Conservation (phyloP, 768 basidiomycete genomes). For the Russula emetica region DNA sequence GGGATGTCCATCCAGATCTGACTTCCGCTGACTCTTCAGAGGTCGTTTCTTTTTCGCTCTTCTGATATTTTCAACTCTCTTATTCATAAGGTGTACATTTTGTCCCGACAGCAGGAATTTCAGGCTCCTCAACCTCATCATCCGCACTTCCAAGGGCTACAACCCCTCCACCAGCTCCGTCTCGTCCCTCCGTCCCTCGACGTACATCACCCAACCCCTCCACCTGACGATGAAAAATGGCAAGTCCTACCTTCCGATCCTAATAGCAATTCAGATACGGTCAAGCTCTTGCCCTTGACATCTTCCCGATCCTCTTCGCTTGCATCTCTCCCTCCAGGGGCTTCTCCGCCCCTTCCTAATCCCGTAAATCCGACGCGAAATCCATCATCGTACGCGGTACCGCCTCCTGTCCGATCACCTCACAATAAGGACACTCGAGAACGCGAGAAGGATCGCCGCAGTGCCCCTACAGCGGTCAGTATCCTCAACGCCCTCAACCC, state of each 20-base stretch:
- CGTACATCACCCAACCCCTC: slow-evolving; percentile 32
- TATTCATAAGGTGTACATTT: background rate
- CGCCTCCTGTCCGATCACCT: slow-evolving; percentile 12
- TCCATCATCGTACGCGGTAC: slow-evolving; percentile 11
- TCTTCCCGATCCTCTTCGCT: slow-evolving; percentile 51
- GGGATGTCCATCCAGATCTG: slow-evolving; percentile 34
- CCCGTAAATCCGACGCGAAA: slow-evolving; percentile 22
- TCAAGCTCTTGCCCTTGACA: slow-evolving; percentile 28
- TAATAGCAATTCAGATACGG: slow-evolving; percentile 27
- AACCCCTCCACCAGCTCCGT: slow-evolving; percentile 21
- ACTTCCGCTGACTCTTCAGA: slow-evolving; percentile 32
- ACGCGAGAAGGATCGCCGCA: slow-evolving; percentile 32
- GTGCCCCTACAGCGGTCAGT: slow-evolving; percentile 41
- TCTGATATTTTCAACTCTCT: background rate
- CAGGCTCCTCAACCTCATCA: slow-evolving; percentile 18
- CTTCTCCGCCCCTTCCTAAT: slow-evolving; percentile 40
- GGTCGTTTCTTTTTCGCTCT: slow-evolving; percentile 23
- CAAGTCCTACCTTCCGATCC: slow-evolving; percentile 36
- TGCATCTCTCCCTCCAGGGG: slow-evolving; percentile 44
- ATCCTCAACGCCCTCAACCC: slow-evolving; percentile 65
- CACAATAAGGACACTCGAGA: slow-evolving; percentile 30
- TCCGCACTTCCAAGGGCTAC: slow-evolving; percentile 1
- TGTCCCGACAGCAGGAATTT: slow-evolving; percentile 6
- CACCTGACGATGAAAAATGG: slow-evolving; percentile 45
- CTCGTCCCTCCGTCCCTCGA: slow-evolving; percentile 16